These are phyloP conservation scores for Amborella trichopoda DNA, from an alignment of 164 flowering plant genomes.

Conservation along the genomic window DNA sequence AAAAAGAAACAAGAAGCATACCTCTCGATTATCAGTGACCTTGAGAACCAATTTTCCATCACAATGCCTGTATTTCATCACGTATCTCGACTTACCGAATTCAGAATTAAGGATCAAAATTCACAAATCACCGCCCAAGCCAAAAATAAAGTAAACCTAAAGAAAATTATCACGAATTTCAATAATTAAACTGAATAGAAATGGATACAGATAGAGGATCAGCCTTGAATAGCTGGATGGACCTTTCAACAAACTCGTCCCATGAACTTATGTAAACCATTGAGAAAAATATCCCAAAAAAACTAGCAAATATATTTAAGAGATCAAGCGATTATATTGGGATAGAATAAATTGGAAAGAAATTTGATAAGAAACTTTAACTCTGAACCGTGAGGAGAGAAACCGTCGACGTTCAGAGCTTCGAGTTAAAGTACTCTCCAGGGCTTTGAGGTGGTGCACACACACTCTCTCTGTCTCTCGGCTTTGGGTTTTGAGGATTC, in stretches of 20 bases:
- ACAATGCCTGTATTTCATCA: conserved; percentile 76
- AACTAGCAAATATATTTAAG: no score
- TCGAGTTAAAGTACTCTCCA: no score
- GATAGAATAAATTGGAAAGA: no score
- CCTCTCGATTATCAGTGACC: conserved; percentile 90
- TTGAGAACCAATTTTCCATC: conserved; percentile 95
- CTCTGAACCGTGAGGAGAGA: no score
- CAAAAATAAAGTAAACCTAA: not conserved
- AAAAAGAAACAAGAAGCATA: conserved; percentile 14
- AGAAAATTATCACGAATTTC: not conserved
- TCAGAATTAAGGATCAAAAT: not conserved
- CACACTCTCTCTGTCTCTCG: no score
- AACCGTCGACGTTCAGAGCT: no score
- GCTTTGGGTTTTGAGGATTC: no score
- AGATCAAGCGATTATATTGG: no score
- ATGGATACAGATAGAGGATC: conserved; percentile 65
- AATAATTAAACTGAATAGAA: not conserved
- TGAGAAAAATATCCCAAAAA: no score
- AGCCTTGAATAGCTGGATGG: conserved; percentile 79
- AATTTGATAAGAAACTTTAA: no score
- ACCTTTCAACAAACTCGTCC: conserved; percentile 90
- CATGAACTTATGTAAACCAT: conserved; percentile 89
- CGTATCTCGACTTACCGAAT: conserved; percentile 42
- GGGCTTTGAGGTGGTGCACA: no score
- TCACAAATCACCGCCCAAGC: not conserved